Conservation (phyloP, 2,329 filamentous ascomycete genomes). For the Talaromyces pinophilus region DNA sequence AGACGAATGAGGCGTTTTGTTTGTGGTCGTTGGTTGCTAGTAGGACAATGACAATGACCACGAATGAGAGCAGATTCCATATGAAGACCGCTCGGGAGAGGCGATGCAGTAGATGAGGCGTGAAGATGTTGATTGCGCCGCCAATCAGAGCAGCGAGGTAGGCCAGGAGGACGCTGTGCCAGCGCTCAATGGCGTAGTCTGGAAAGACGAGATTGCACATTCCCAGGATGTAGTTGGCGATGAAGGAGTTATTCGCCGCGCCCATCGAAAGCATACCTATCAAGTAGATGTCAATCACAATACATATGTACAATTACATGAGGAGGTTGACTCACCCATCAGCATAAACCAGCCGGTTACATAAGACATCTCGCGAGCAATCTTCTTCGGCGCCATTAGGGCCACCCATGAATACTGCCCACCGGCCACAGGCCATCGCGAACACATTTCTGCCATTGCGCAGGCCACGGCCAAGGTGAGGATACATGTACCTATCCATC, state of each 20-base stretch:
- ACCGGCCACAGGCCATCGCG: slow-evolving; percentile 58
- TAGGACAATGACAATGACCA: slow-evolving; percentile 55
- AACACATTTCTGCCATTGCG: slow-evolving; percentile 62
- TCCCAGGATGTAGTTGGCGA: slow-evolving; percentile 58
- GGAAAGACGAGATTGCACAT: slow-evolving; percentile 56
- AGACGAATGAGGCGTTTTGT: slow-evolving; percentile 57
- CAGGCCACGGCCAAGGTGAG: slow-evolving; percentile 57
- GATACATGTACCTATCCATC: slow-evolving; percentile 56
- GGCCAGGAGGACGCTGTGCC: slow-evolving; percentile 58
- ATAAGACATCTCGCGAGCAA: slow-evolving; percentile 48
- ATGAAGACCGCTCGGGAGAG: slow-evolving; percentile 53
- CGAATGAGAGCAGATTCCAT: slow-evolving; percentile 57
- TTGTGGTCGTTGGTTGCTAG: slow-evolving; percentile 58
- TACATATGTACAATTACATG: not conserved
- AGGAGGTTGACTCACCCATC: slow-evolving; percentile 39
- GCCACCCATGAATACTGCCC: slow-evolving; percentile 62
- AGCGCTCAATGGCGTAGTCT: slow-evolving; percentile 55
- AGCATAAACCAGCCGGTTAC: slow-evolving; percentile 54
- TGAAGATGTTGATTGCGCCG: slow-evolving; percentile 52
- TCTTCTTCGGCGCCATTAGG: slow-evolving; percentile 54
- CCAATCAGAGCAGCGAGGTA: slow-evolving; percentile 52
- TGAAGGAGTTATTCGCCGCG: slow-evolving; percentile 57
- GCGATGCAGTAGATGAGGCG: slow-evolving; percentile 54
- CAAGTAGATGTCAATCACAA: not conserved
- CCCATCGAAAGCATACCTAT: slow-evolving; percentile 55